Base-by-base conservation (phyloP, 768 basidiomycete species). In the Suillus cothurnatus region DNA sequence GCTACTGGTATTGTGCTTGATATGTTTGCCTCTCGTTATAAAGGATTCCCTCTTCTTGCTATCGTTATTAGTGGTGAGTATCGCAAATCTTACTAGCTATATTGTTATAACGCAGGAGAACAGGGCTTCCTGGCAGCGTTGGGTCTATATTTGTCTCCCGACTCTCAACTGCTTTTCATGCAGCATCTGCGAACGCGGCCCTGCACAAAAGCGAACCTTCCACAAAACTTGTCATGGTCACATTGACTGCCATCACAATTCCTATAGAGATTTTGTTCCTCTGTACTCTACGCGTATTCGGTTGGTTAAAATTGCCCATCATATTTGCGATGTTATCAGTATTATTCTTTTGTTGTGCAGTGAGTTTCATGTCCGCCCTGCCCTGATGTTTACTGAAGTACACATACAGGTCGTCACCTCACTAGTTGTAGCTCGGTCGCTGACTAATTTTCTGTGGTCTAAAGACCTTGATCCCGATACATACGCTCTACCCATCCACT, bases 1-100 rank as follows among this genome's bases (percentile, higher is more conserved):
- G 93, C 87, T 0, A 92, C 97, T 0, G 97, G 97, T 0, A 89
- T 98, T 67, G 91, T 98, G 0, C 86, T 99, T 12, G 95, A 98
- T 71, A 84, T 85, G 56, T 97, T 96, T 68, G 95, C 97, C 7
- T 89, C 88, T 68, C 82, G 86, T 41, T 99, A 94, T 69, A 86
- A 90, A 64, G 96, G 94, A 2, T 99, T 93, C 72, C 94, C 92
- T 0, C 77, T 98, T 0, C 81, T 99, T 17, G 91, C 93, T 1
- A 86, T 96, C 15, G 93, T 94, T 3, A 92, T 97, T 66, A 93
- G 92, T 38, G 94, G 95, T 88, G 71, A 57, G 85, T 76, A 6
- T 4, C 3, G 21, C 43, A 28, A 19, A 23, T 63, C 31, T 28
- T 31, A 39, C 43, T 14, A 32, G 50, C 53, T 41, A 36, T 45